Base-by-base conservation (phyloP, 2,329 filamentous ascomycete species). In the Arthrobotrys entomopaga region DNA sequence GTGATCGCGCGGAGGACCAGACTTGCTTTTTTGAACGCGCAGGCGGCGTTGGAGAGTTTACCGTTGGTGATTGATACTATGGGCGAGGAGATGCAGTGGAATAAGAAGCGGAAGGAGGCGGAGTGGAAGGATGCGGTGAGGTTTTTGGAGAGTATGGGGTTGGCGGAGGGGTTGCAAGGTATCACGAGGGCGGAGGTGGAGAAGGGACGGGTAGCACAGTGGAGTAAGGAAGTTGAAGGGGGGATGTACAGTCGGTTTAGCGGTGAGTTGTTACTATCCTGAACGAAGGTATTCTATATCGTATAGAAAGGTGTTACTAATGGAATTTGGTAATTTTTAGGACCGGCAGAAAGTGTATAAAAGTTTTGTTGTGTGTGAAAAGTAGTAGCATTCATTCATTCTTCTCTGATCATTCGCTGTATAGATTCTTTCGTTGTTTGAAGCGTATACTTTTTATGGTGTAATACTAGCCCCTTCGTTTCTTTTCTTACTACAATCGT, bases 31-130 rank as follows among this genome's bases (percentile, higher is more conserved):
- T 83, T 97, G 77, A 97, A 97, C 80, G 93, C 93, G 3, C 92
- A 97, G 81, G 93, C 93, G 10, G 90, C 93, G 0, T 87, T 97
- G 8, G 92, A 97, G 82, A 90, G 92, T 1, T 85, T 97, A 52
- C 93, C 94, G 3, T 86, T 83, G 69, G 88, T 97, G 69, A 95
- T 97, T 79, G 93, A 97, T 81, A 86, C 97, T 73, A 96, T 97
- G 93, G 86, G 84, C 38, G 87, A 90, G 78, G 93, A 97, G 83
- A 84, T 97, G 72, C 86, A 88, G 70, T 97, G 93, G 93, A 88
- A 89, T 79, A 83, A 81, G 66, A 85, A 85, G 78, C 85, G 93
- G 76, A 90, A 92, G 82, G 90, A 93, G 3, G 79, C 85, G 15
- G 93, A 97, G 82, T 97, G 93, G 92, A 90, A 85, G 80, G 89